phyloP scores from a whole-genome alignment of 192 early-diverging fungal species.

The Podila minutissima region DNA sequence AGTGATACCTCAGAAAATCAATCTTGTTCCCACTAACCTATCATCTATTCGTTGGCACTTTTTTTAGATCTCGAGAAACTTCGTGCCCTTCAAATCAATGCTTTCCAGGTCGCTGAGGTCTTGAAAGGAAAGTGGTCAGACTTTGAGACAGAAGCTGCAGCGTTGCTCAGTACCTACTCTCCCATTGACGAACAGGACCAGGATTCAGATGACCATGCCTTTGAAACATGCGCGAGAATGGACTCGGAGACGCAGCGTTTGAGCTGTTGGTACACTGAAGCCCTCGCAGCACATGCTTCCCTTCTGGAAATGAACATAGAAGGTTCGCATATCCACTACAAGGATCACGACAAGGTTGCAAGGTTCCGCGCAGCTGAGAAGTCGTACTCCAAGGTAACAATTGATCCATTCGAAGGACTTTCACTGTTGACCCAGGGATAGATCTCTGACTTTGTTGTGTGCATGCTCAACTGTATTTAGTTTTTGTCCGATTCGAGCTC shows the following conservation, averaged over 20 bases:
- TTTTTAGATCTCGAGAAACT: slow-evolving; percentile 51
- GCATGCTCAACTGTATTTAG: slow-evolving; percentile 2
- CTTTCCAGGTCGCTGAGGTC: slow-evolving; percentile 65
- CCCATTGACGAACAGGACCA: not conserved
- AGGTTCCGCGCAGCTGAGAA: slow-evolving; percentile 11
- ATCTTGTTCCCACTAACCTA: not conserved
- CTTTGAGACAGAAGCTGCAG: slow-evolving; percentile 25
- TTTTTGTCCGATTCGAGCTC: slow-evolving; percentile 47
- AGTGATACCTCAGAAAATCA: too few species aligned
- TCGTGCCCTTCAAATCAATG: slow-evolving; percentile 69
- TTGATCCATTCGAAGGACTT: too few species aligned
- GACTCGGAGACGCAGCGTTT: slow-evolving; percentile 30
- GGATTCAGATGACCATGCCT: slow-evolving; percentile 6
- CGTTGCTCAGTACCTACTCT: slow-evolving; percentile 10
- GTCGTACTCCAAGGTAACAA: slow-evolving; percentile 23
- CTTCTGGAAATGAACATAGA: slow-evolving; percentile 19
- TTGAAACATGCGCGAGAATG: not conserved
- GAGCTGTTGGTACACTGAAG: slow-evolving; percentile 39
- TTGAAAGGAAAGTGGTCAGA: slow-evolving; percentile 40
- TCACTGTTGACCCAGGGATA: not conserved
- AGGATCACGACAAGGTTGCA: not conserved
- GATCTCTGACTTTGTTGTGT: not conserved
- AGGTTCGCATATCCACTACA: not conserved
- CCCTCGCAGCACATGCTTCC: slow-evolving; percentile 34
- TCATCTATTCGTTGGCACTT: not conserved